Conservation (phyloP, 2,329 filamentous ascomycete species). For the Sphaerulina populicola region DNA sequence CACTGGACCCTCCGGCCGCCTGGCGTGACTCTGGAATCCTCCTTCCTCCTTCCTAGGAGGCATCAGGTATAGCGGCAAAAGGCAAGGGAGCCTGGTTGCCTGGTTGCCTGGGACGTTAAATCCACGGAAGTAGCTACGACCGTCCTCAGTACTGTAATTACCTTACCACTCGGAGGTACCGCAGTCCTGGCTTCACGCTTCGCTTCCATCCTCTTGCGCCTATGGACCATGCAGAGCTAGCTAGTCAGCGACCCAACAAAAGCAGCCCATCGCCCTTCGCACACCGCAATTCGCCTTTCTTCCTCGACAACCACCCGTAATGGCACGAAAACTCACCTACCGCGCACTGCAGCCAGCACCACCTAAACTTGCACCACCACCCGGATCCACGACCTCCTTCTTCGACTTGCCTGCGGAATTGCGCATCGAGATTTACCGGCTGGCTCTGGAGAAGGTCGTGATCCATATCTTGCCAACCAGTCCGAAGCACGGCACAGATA, state of each 20-base stretch:
- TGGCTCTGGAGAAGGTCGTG: conserved; percentile 25
- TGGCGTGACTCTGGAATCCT: conserved; percentile 6
- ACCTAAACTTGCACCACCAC: conserved; percentile 10
- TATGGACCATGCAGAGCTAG: conserved; percentile 9
- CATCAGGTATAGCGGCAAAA: neutral
- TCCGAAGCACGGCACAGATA: conserved; percentile 2
- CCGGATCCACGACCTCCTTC: conserved; percentile 14
- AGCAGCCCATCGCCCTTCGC: neutral
- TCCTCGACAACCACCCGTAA: conserved; percentile 11
- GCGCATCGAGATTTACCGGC: conserved; percentile 29
- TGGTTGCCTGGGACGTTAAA: neutral
- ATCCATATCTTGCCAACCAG: conserved; percentile 28
- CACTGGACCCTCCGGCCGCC: neutral
- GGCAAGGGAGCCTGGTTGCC: neutral
- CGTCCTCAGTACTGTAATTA: too few relatives aligned
- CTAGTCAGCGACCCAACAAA: conserved; percentile 7
- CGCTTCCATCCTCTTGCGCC: conserved; percentile 1
- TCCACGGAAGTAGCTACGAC: too few relatives aligned
- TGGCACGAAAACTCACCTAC: conserved; percentile 12
- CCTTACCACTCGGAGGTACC: conserved; percentile 7
- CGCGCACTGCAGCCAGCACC: conserved; percentile 15
- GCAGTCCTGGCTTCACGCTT: conserved; percentile 8
- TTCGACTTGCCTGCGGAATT: conserved; percentile 30
- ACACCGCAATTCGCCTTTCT: conserved; percentile 2
- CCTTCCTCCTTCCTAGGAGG: too few relatives aligned